Evolutionary conservation across 1,139 yeast genomes (phyloP).

Genomic region (Hansenula lynferdii): DNA sequence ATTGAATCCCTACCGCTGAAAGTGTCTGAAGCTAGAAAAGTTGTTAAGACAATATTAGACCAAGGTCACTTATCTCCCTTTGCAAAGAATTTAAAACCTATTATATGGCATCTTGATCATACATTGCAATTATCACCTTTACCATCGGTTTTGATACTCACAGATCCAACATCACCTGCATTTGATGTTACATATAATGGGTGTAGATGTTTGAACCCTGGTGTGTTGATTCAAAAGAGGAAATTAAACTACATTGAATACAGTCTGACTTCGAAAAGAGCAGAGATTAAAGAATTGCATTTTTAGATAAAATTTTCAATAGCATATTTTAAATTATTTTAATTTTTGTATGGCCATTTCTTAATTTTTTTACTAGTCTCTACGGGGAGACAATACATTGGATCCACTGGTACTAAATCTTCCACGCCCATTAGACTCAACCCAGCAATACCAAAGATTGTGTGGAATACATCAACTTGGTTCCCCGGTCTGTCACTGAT

Average conservation of each 20-base stretch:
- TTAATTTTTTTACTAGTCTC: constrained; percentile 40
- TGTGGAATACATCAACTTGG: constrained; percentile 90
- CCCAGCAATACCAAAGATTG: constrained; percentile 87
- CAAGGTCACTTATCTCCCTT: constrained; percentile 90
- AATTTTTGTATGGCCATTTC: constrained; percentile 37
- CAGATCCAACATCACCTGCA: constrained; percentile 65
- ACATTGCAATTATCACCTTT: constrained; percentile 69
- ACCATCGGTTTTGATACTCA: constrained; percentile 63
- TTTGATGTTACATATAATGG: constrained; percentile 80
- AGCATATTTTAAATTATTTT: background rate
- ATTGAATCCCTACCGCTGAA: constrained; percentile 28
- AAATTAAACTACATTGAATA: constrained; percentile 68
- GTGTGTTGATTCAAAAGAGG: constrained; percentile 46
- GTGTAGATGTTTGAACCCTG: constrained; percentile 74
- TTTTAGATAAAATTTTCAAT: constrained; percentile 23
- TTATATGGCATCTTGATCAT: constrained; percentile 67
- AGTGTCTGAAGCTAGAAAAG: constrained; percentile 62
- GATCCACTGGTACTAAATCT: constrained; percentile 61
- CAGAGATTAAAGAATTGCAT: constrained; percentile 43
- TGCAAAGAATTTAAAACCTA: constrained; percentile 51
- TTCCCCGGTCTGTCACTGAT: constrained; percentile 89
- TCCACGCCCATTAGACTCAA: constrained; percentile 66
- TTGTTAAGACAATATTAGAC: constrained; percentile 75
- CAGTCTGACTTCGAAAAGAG: constrained; percentile 49
- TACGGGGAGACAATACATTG: constrained; percentile 80